Percentiles rank a stretch among this genome's conserved stretches.
phyloP scores from a whole-genome alignment of 1,284 basidiomycete genomes.

The Cutaneotrichosporon cyanovorans region DNA sequence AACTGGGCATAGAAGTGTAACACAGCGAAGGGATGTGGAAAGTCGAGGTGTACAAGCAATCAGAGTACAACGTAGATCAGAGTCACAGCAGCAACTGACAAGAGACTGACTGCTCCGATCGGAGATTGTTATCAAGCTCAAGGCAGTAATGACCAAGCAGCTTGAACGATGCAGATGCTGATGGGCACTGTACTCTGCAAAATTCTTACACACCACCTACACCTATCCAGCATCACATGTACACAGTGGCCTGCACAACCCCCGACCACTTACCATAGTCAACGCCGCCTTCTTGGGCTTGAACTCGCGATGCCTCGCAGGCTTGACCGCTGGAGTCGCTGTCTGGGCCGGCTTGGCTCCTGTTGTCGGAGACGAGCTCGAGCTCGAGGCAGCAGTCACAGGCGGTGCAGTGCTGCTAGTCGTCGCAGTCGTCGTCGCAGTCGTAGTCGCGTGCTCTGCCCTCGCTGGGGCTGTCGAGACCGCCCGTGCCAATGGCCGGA shows the following conservation, averaged over 20 bases:
- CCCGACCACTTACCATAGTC: constrained; percentile 69
- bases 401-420: too few species aligned
- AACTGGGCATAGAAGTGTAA: background rate
- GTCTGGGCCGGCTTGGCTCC: constrained; percentile 1
- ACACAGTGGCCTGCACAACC: too few species aligned
- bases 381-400: too few species aligned
- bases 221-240: too few species aligned
- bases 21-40: background rate
- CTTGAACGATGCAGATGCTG: too few species aligned
- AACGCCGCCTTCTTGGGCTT: constrained; percentile 74
- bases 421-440: too few species aligned
- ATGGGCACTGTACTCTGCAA: too few species aligned
- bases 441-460: constrained; percentile 8
- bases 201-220: too few species aligned
- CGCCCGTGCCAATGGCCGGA: background rate
- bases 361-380: background rate
- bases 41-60: background rate
- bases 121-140: too few species aligned
- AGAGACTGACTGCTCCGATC: too few species aligned
- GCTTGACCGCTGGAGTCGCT: constrained; percentile 4
- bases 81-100: too few species aligned
- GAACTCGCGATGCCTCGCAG: constrained; percentile 39
- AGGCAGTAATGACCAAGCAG: too few species aligned
- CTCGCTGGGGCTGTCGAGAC: constrained; percentile 5
- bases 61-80: background rate